A percentile compares a stretch with the other conserved stretches of the same genome.
Conservation (phyloP, 768 basidiomycete species). For the Atractiella rhizophila region DNA sequence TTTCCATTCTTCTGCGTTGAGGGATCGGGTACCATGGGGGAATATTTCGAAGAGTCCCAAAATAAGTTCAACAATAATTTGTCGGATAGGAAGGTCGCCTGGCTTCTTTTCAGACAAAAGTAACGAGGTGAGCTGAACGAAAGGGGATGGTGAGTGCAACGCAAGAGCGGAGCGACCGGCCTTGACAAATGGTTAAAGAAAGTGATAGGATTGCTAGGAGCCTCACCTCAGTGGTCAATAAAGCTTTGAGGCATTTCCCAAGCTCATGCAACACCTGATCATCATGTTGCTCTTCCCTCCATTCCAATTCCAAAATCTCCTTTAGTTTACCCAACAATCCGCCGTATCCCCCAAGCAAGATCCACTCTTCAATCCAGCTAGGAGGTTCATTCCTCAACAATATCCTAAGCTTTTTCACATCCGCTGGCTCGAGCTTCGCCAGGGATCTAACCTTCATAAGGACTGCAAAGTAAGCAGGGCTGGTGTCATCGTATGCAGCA, state of each 20-base stretch:
- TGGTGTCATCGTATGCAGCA: constrained; percentile 22
- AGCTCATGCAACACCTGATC: constrained; percentile 81
- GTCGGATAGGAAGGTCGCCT: constrained; percentile 68
- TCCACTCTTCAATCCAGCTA: constrained; percentile 64
- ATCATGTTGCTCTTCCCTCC: constrained; percentile 97
- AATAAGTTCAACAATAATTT: constrained; percentile 69
- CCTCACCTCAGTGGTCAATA: constrained; percentile 36
- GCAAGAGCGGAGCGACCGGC: constrained; percentile 74
- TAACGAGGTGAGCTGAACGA: constrained; percentile 51
- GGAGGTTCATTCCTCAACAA: constrained; percentile 79
- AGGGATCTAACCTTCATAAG: constrained; percentile 43
- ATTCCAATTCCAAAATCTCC: constrained; percentile 82
- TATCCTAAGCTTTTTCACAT: constrained; percentile 62
- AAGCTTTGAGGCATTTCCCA: constrained; percentile 73
- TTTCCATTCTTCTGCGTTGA: too few relatives aligned
- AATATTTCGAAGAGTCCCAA: constrained; percentile 73
- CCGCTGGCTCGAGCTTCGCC: constrained; percentile 53
- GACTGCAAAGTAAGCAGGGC: constrained; percentile 41
- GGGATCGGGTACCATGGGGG: constrained; percentile 43
- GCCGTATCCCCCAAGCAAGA: constrained; percentile 59
- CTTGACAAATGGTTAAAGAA: constrained; percentile 16
- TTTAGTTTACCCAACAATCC: constrained; percentile 58
- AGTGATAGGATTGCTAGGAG: neutral
- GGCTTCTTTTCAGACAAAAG: constrained; percentile 96
- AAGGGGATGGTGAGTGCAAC: constrained; percentile 68